These are phyloP conservation scores for Curvularia sp. DNA, from an alignment of 2,329 filamentous ascomycete species.

Conservation along the genomic window DNA sequence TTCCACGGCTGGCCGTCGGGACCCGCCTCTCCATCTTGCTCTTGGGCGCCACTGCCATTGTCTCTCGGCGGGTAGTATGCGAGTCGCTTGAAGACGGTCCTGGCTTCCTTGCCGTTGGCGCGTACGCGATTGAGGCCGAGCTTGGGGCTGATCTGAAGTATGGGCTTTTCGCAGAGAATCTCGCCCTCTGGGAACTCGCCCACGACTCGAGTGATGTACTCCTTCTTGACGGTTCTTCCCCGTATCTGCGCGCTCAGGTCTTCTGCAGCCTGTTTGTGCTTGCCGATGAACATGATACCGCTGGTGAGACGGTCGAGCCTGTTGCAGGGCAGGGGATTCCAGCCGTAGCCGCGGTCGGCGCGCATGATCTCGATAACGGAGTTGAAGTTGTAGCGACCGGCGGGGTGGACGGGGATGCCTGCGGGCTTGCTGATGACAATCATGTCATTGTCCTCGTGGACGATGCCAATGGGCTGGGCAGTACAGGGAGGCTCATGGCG, in stretches of 20 bases:
- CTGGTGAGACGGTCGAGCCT: slow-evolving; percentile 92
- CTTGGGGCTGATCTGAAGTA: slow-evolving; percentile 93
- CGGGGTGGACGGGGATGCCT: slow-evolving; percentile 92
- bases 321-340: slow-evolving; percentile 78
- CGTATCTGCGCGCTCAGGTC: slow-evolving; percentile 77
- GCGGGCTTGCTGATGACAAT: slow-evolving; percentile 97
- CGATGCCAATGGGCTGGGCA: slow-evolving; percentile 76
- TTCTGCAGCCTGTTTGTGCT: slow-evolving; percentile 81
- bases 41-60: slow-evolving; percentile 16
- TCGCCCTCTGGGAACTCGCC: slow-evolving; percentile 92
- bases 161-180: slow-evolving; percentile 89
- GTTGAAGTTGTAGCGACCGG: slow-evolving; percentile 95
- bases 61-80: slow-evolving; percentile 81
- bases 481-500: slow-evolving; percentile 95
- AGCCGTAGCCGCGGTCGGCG: slow-evolving; percentile 68
- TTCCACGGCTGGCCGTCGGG: slow-evolving; percentile 58
- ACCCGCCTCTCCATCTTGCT: slow-evolving; percentile 28
- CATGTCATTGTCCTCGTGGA: slow-evolving; percentile 92
- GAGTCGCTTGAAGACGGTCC: slow-evolving; percentile 88
- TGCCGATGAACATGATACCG: slow-evolving; percentile 97
- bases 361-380: slow-evolving; percentile 93
- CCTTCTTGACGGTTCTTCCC: slow-evolving; percentile 84
- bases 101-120: slow-evolving; percentile 87
- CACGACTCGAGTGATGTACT: slow-evolving; percentile 90
- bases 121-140: slow-evolving; percentile 93